phyloP scores from a whole-genome alignment of 257 asterid species.

The Solanum etuberosum region DNA sequence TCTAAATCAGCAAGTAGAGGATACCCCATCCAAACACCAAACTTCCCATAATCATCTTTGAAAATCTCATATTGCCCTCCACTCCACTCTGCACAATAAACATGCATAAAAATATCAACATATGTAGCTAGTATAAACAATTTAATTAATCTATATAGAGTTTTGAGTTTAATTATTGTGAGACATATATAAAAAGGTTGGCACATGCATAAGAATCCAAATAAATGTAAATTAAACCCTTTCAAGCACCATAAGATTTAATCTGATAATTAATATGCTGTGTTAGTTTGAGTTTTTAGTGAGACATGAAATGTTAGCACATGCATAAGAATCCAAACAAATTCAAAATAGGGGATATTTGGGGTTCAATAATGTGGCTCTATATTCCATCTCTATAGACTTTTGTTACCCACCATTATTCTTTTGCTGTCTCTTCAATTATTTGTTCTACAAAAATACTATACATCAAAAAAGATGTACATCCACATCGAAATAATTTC shows the following conservation, averaged over 20 bases:
- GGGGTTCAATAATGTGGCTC: background rate
- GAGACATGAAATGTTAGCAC: background rate
- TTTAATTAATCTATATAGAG: background rate
- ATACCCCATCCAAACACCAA: slow-evolving; percentile 36
- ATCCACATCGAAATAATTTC: background rate
- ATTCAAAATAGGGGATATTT: background rate
- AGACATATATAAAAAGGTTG: background rate
- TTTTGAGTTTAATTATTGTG: background rate
- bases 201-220: background rate
- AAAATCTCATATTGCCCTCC: slow-evolving; percentile 5
- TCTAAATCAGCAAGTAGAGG: slow-evolving; percentile 28
- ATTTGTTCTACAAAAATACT: background rate
- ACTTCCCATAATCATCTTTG: slow-evolving; percentile 27
- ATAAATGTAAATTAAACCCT: background rate
- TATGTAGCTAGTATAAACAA: background rate
- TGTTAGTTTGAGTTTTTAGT: background rate
- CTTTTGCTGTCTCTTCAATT: background rate
- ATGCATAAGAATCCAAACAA: background rate
- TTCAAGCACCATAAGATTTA: background rate
- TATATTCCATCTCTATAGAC: background rate
- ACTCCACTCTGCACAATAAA: slow-evolving; percentile 61
- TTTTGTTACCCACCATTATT: background rate
- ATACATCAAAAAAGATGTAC: background rate
- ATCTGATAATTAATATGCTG: background rate
- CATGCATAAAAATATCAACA: background rate